Base-by-base conservation (phyloP, 2,329 filamentous ascomycete genomes). In the Cordyceps tenuipes region DNA sequence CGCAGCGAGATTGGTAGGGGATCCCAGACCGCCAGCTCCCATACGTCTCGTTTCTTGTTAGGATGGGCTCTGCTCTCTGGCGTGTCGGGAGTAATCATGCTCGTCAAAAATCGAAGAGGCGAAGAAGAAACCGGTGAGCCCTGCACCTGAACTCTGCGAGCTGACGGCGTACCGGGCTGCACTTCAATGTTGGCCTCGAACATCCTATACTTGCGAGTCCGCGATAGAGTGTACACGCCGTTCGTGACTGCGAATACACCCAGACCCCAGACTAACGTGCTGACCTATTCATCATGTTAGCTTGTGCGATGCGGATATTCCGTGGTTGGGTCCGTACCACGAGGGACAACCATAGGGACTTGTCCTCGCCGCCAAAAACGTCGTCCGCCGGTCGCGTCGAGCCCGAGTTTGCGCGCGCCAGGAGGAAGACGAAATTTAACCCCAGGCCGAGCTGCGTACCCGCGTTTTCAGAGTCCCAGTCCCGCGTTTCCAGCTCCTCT, bases 21-120 rank as follows among this genome's bases (percentile, higher is more conserved):
- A 70, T 97, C 92, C 94, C 94, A 99, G 7, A 97, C 82, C 1
- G 88, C 83, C 54, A 99, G 76, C 73, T 99, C 92, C 94, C 94
- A 99, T 10, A 99, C 94, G 72, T 99, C 92, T 12, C 87, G 83
- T 29, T 83, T 82, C 60, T 86, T 84, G 69, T 94, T 88, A 0
- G 93, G 90, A 73, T 97, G 89, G 31, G 91, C 88, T 69, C 91
- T 85, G 29, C 89, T 86, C 64, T 92, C 85, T n/a, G 91, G 90
- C 23, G 84, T 87, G 41, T 87, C 84, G 29, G 82, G 76, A 2
- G 84, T 80, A 39, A 96, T 75, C 49, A 90, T 77, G 63, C 82
- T 84, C 31, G 86, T 82, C 43, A 97, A 73, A 61, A 90, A 87
- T 58, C 86, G 84, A 44, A 97, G 70, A 1, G 94, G 93, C 1